Conservation (phyloP, 345 rosid genomes). For the Arabidopsis suecica region DNA sequence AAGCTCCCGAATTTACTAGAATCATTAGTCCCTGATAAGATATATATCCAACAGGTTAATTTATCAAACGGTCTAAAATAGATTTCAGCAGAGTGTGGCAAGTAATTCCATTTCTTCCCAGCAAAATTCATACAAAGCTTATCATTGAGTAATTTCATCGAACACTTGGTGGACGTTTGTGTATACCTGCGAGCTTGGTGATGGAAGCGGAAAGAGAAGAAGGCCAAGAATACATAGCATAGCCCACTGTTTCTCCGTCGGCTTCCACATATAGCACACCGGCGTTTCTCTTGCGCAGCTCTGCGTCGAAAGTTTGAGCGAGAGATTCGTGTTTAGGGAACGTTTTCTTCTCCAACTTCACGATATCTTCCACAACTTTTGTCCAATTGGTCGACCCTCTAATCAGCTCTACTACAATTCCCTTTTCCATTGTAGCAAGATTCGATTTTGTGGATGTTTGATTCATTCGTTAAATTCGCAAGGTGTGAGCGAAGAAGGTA, state of each 20-base stretch:
- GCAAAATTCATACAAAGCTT: neutral
- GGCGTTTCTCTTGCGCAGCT: conserved; percentile 70
- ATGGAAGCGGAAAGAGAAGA: conserved; percentile 76
- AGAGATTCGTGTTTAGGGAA: conserved; percentile 91
- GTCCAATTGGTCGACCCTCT: conserved; percentile 55
- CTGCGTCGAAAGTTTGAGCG: conserved; percentile 64
- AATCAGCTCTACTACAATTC: conserved; percentile 50
- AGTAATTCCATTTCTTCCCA: neutral
- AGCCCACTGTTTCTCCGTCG: conserved; percentile 62
- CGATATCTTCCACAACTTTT: conserved; percentile 60
- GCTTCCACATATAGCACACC: conserved; percentile 62
- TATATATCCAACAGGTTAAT: neutral
- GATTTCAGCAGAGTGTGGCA: conserved; percentile 1
- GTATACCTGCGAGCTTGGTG: conserved; percentile 81
- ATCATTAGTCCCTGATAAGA: neutral
- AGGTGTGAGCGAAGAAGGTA: neutral
- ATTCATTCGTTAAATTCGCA: neutral
- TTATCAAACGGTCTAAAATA: neutral
- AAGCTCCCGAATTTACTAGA: neutral
- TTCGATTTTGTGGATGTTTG: neutral
- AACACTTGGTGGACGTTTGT: conserved; percentile 45
- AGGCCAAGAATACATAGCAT: conserved; percentile 77
- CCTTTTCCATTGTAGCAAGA: conserved; percentile 44
- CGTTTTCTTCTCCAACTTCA: conserved; percentile 70
- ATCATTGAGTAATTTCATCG: conserved; percentile 50